phyloP scores from a whole-genome alignment of 306 rosid genomes.

The Calophaca sinica region DNA sequence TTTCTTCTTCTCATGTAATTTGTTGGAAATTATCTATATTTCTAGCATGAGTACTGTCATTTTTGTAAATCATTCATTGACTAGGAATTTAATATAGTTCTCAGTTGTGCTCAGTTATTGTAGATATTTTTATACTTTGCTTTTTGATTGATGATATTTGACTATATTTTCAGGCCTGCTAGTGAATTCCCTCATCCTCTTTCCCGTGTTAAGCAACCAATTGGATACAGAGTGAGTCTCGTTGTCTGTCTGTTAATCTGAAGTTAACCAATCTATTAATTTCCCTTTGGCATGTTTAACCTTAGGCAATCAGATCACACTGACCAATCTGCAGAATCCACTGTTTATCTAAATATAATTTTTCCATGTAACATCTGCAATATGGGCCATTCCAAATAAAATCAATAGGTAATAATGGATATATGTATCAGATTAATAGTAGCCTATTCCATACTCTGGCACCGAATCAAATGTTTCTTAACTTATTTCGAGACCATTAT shows the following conservation, averaged over 20 bases:
- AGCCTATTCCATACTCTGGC: slow-evolving; percentile 3
- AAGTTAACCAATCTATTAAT: slow-evolving; percentile 23
- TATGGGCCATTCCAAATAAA: not conserved
- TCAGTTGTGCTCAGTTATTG: no score
- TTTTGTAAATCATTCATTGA: slow-evolving; percentile 29
- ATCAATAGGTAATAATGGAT: no score
- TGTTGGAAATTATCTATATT: slow-evolving; percentile 14
- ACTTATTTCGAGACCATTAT: not conserved
- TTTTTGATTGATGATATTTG: slow-evolving; percentile 22
- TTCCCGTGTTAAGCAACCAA: slow-evolving; percentile 76
- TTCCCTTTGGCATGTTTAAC: no score
- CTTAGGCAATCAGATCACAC: no score
- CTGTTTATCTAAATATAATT: slow-evolving; percentile 24
- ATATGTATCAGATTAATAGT: not conserved
- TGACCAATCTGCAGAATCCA: slow-evolving; percentile 34
- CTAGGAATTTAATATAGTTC: no score
- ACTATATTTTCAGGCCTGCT: slow-evolving; percentile 73
- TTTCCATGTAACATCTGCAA: slow-evolving; percentile 13
- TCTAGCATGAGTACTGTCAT: not conserved
- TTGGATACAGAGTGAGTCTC: slow-evolving; percentile 78
- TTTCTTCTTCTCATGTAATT: no score
- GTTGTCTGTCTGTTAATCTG: slow-evolving; percentile 18
- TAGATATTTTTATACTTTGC: slow-evolving; percentile 24
- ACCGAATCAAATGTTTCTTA: not conserved
- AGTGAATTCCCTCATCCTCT: slow-evolving; percentile 95